These are phyloP conservation scores for Dothistroma septosporum DNA, from an alignment of 2,329 filamentous ascomycete species.

Conservation along the genomic window DNA sequence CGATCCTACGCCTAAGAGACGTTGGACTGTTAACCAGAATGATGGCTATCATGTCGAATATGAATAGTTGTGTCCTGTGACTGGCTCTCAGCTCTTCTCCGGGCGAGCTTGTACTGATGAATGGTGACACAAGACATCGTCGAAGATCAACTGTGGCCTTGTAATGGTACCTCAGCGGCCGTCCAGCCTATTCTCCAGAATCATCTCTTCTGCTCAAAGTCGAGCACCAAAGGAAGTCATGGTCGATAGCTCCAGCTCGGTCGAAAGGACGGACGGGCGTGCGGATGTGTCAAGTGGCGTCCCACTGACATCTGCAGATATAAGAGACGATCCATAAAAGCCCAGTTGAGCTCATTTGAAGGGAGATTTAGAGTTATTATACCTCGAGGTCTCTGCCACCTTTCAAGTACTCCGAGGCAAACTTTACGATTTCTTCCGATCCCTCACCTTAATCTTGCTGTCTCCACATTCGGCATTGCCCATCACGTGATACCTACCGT, in stretches of 20 bases:
- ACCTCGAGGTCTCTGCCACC: not conserved
- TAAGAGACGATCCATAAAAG: not conserved
- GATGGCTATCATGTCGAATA: slow-evolving; percentile 19
- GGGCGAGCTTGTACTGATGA: not conserved
- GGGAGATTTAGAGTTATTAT: not conserved
- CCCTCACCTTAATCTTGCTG: not conserved
- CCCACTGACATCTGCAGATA: not conserved
- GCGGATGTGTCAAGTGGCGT: not conserved
- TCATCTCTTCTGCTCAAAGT: too few relatives aligned
- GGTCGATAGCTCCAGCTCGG: not conserved
- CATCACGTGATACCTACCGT: not conserved
- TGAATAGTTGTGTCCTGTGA: slow-evolving; percentile 5
- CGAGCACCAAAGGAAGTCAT: not conserved
- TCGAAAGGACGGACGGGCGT: not conserved
- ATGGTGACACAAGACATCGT: not conserved
- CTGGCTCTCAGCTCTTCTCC: not conserved
- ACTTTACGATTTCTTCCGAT: slow-evolving; percentile 3
- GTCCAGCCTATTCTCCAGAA: not conserved
- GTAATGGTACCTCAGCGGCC: not conserved
- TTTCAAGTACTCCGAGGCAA: not conserved
- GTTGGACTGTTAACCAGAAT: slow-evolving; percentile 22
- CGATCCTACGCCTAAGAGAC: slow-evolving; percentile 18
- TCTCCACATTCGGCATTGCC: not conserved
- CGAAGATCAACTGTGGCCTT: not conserved
- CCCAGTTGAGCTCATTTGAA: not conserved